phyloP scores from a whole-genome alignment of 768 basidiomycete genomes.

The Boletus vinaceobasis region DNA sequence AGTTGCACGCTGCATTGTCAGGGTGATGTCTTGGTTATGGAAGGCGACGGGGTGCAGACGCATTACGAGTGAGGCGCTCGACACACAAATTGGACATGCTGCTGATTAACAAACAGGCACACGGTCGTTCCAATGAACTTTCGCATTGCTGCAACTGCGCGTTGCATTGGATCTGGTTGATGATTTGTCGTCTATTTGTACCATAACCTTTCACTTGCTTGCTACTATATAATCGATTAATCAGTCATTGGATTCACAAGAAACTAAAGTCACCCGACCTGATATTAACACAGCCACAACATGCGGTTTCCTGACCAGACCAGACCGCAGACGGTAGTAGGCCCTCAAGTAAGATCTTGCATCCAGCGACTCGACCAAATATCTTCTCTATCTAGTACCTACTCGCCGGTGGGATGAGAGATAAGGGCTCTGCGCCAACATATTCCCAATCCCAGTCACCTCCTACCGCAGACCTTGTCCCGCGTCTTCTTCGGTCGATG shows the following conservation, averaged over 20 bases:
- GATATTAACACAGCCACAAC: slow-evolving; percentile 15
- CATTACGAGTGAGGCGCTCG: slow-evolving; percentile 59
- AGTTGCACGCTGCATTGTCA: slow-evolving; percentile 27
- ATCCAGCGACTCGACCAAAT: not conserved
- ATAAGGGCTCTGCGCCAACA: not conserved
- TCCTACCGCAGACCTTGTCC: slow-evolving; percentile 1
- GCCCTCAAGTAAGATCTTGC: not conserved
- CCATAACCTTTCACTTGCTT: not conserved
- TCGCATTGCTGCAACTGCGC: slow-evolving; percentile 77
- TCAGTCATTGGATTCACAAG: not conserved
- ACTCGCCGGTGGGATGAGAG: slow-evolving; percentile 5
- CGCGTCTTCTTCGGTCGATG: slow-evolving; percentile 15
- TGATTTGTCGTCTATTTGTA: not conserved
- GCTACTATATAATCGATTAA: not conserved
- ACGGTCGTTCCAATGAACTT: slow-evolving; percentile 73
- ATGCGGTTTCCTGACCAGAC: not conserved
- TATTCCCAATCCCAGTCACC: not conserved
- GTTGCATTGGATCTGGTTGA: slow-evolving; percentile 48
- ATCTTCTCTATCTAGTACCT: not conserved
- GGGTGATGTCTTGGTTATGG: slow-evolving; percentile 81
- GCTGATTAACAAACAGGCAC: slow-evolving; percentile 46
- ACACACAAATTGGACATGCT: not conserved
- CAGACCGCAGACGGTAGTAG: not conserved
- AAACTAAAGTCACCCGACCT: not conserved
- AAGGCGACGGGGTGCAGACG: slow-evolving; percentile 62